Percentiles rank a stretch among this genome's conserved stretches.
Evolutionary conservation across 2,329 filamentous ascomycete species (phyloP).

Genomic region (Neofusicoccum cordaticola): DNA sequence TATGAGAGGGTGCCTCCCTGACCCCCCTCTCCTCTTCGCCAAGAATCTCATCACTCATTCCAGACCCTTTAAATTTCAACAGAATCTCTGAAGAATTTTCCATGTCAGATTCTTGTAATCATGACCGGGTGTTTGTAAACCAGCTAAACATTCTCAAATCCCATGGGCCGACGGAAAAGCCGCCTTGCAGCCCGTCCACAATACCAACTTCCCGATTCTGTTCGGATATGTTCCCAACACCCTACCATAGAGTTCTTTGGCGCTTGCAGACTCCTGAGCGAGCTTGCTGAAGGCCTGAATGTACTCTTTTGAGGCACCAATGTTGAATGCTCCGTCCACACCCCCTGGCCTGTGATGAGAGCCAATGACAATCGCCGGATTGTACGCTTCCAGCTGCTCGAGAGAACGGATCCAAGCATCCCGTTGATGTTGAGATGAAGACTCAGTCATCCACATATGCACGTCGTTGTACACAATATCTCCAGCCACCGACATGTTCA

Average conservation of each 20-base stretch:
- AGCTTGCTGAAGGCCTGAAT: constrained; percentile 21
- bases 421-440: constrained; percentile 29
- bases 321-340: constrained; percentile 28
- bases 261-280: neutral
- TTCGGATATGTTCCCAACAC: constrained; percentile 19
- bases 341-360: constrained; percentile 31
- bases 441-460: constrained; percentile 37
- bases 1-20: too few relatives aligned
- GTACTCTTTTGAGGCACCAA: constrained; percentile 28
- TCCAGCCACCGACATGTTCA: constrained; percentile 36
- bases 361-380: constrained; percentile 31
- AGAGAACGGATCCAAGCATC: constrained; percentile 34
- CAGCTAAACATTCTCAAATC: neutral
- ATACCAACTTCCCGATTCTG: constrained; percentile 19
- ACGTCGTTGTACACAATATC: constrained; percentile 40
- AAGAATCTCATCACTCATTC: too few relatives aligned
- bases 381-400: constrained; percentile 29
- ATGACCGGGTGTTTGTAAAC: too few relatives aligned
- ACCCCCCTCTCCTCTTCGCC: too few relatives aligned
- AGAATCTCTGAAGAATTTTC: too few relatives aligned
- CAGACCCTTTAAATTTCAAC: too few relatives aligned
- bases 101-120: too few relatives aligned
- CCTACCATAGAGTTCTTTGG: constrained; percentile 12
- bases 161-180: neutral
- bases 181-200: constrained; percentile 10